These are phyloP conservation scores for Nicotiana tabacum DNA, from an alignment of 257 asterid species.

Conservation along the genomic window DNA sequence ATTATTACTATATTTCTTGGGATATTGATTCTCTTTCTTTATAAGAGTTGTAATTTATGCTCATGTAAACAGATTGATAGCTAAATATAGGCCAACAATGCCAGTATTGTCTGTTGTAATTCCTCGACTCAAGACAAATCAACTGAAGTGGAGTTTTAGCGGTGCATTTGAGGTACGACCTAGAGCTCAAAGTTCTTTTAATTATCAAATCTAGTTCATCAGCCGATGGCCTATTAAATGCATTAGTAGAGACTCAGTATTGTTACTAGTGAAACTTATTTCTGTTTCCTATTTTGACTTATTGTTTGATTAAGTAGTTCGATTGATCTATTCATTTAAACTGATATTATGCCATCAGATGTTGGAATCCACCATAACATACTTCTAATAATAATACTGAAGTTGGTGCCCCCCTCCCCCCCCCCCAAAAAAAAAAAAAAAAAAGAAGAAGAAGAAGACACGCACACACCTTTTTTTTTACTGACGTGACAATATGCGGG, in stretches of 20 bases:
- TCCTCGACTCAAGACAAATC: conserved; percentile 92
- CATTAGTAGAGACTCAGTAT: not conserved
- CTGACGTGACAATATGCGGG: not conserved
- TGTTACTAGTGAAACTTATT: not conserved
- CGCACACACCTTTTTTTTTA: not conserved
- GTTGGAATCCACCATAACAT: not conserved
- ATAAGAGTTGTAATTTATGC: not conserved
- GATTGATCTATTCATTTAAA: not conserved
- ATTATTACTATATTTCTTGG: not conserved
- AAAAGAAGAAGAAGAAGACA: too few species aligned
- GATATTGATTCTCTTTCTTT: not conserved
- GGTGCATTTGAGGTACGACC: conserved; percentile 85
- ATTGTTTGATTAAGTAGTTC: not conserved
- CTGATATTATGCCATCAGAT: not conserved
- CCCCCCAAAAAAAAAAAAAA: too few species aligned
- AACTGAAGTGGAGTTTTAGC: conserved; percentile 76
- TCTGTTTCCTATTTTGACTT: not conserved
- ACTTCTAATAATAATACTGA: not conserved
- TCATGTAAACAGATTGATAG: conserved; percentile 54
- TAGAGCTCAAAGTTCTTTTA: not conserved
- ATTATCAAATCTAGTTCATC: not conserved
- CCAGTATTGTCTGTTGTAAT: conserved; percentile 87
- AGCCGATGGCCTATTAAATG: not conserved
- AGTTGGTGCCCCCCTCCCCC: not conserved
- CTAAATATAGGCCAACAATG: conserved; percentile 94